Conservation (phyloP, 805 yeast genomes). For the Dipodascus geniculatus region DNA sequence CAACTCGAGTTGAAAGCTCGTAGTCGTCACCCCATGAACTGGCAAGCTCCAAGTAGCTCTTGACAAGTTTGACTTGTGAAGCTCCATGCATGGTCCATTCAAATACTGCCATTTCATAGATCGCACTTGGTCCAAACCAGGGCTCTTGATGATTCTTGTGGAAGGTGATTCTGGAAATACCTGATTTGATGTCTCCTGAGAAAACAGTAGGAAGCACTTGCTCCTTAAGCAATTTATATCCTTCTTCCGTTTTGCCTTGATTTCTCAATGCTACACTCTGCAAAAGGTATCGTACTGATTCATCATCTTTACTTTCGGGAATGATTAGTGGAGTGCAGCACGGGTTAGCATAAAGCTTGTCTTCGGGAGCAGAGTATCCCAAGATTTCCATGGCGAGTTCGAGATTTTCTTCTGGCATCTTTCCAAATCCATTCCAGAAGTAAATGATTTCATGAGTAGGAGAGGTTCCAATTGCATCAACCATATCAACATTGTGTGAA, state of each 20-base stretch:
- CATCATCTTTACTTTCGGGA: conserved; percentile 48
- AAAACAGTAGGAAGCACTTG: conserved; percentile 38
- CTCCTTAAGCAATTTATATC: conserved; percentile 42
- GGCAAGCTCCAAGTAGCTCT: conserved; percentile 61
- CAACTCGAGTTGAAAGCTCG: conserved; percentile 80
- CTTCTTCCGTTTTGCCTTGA: conserved; percentile 51
- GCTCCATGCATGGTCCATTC: conserved; percentile 56
- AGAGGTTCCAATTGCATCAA: conserved; percentile 78
- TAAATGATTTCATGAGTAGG: conserved; percentile 77
- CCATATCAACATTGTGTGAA: conserved; percentile 30
- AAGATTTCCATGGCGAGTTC: conserved; percentile 41
- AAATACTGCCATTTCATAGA: conserved; percentile 75
- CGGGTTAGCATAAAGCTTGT: neutral
- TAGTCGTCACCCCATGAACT: conserved; percentile 71
- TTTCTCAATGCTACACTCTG: conserved; percentile 53
- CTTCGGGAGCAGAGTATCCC: conserved; percentile 29
- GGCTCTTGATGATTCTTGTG: conserved; percentile 48
- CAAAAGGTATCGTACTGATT: conserved; percentile 51
- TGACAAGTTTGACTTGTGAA: conserved; percentile 38
- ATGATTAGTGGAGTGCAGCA: neutral
- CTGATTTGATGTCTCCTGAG: conserved; percentile 17
- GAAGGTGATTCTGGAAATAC: conserved; percentile 20
- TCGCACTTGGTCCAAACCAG: conserved; percentile 77
- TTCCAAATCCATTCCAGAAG: conserved; percentile 84
- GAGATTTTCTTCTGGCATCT: conserved; percentile 61